phyloP scores from a whole-genome alignment of 352 stramenopile species.

The Pythium grandisporangium region DNA sequence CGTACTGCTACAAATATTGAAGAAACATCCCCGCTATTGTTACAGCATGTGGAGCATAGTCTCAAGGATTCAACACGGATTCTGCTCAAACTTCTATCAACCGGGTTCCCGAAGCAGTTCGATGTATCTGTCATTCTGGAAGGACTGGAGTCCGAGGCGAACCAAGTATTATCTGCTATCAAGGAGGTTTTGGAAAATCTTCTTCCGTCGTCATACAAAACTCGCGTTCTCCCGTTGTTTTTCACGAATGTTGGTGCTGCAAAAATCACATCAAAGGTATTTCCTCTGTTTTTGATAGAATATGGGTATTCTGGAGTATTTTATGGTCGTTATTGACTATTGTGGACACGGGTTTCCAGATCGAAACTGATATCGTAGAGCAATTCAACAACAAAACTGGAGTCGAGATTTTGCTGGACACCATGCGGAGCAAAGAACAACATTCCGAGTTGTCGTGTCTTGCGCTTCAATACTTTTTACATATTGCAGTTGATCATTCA shows the following conservation, averaged over 20 bases:
- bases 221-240: conserved; percentile 56
- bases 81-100: conserved; percentile 71
- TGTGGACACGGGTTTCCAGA: conserved; percentile 29
- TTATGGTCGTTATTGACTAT: too few species aligned
- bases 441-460: conserved; percentile 62
- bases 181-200: conserved; percentile 81
- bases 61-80: conserved; percentile 65
- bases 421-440: conserved; percentile 52
- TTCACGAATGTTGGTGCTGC: conserved; percentile 46
- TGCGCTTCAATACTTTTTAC: conserved; percentile 75
- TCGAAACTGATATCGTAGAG: conserved; percentile 39
- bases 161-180: conserved; percentile 70
- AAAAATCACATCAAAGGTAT: conserved; percentile 50
- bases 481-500: conserved; percentile 53
- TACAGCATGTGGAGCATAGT: conserved; percentile 73
- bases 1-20: conserved; percentile 63
- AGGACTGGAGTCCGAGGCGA: conserved; percentile 57
- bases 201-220: conserved; percentile 63
- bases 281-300: too few species aligned
- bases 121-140: conserved; percentile 77
- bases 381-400: conserved; percentile 37
- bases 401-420: conserved; percentile 57
- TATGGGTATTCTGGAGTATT: too few species aligned
- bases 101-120: conserved; percentile 76
- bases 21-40: conserved; percentile 58